A percentile compares a stretch with the other conserved stretches of the same genome.
Conservation (phyloP, 192 early-diverging fungal genomes). For the Chytriomyces sp. region DNA sequence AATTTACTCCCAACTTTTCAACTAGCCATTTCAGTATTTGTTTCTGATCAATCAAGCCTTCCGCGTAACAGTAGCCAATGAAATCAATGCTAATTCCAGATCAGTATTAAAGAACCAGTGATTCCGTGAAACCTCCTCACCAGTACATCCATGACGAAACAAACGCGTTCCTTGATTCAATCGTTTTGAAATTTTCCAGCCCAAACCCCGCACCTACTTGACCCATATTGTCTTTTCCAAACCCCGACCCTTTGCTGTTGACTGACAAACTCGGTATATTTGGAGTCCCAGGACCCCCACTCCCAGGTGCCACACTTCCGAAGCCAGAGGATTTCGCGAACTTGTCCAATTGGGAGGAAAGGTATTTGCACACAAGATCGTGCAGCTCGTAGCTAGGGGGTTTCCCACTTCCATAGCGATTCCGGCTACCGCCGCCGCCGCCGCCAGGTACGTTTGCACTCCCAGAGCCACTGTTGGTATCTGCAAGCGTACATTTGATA, state of each 20-base stretch:
- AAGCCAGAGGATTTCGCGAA: not conserved
- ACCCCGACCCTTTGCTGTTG: not conserved
- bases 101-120: not conserved
- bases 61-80: slow-evolving; percentile 7
- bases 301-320: not conserved
- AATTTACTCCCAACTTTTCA: not conserved
- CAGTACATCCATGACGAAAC: slow-evolving; percentile 15
- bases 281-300: not conserved
- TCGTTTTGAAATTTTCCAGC: slow-evolving; percentile 1
- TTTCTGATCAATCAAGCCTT: slow-evolving; percentile 14
- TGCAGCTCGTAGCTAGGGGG: not conserved
- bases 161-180: slow-evolving; percentile 6
- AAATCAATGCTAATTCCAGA: slow-evolving; percentile 3
- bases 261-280: not conserved
- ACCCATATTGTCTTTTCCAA: not conserved
- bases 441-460: not conserved
- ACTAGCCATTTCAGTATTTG: not conserved
- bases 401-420: not conserved
- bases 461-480: not conserved
- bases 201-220: not conserved
- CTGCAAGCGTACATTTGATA: slow-evolving; percentile 11
- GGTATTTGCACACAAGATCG: not conserved
- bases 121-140: not conserved
- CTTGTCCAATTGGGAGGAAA: slow-evolving; percentile 6
- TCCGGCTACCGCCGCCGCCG: not conserved